These are phyloP conservation scores for Capsella rubella DNA, from an alignment of 441 rosid genomes.

Conservation along the genomic window DNA sequence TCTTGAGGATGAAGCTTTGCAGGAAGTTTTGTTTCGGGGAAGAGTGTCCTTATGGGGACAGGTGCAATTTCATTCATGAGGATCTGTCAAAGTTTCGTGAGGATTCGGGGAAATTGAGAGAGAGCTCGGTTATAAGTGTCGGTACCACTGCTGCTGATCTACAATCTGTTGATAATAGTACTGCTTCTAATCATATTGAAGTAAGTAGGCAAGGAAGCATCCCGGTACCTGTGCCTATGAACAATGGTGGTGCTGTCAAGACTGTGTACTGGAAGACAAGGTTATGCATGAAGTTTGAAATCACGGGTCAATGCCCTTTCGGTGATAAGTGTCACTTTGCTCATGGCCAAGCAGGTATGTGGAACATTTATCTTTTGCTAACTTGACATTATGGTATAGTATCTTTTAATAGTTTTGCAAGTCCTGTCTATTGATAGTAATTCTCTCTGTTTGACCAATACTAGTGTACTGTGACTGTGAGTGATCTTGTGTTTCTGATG, in stretches of 20 bases:
- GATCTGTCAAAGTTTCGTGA: slow-evolving; percentile 81
- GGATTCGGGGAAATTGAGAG: slow-evolving; percentile 70
- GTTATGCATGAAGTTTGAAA: slow-evolving; percentile 82
- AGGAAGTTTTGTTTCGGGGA: slow-evolving; percentile 93
- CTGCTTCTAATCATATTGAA: slow-evolving; percentile 51
- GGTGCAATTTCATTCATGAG: slow-evolving; percentile 95
- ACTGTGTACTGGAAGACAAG: slow-evolving; percentile 92
- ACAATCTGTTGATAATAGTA: slow-evolving; percentile 47
- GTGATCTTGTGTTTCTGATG: no score
- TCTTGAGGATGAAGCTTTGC: slow-evolving; percentile 92
- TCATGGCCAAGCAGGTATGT: slow-evolving; percentile 88
- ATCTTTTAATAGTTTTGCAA: slow-evolving; percentile 11
- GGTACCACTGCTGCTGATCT: slow-evolving; percentile 55
- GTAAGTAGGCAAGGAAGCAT: slow-evolving; percentile 49
- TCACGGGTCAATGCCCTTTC: slow-evolving; percentile 84
- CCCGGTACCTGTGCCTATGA: slow-evolving; percentile 39
- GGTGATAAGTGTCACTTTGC: slow-evolving; percentile 95
- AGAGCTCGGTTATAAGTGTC: slow-evolving; percentile 83
- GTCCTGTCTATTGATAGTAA: slow-evolving; percentile 5
- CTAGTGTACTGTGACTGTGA: no score
- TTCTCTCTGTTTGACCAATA: no score
- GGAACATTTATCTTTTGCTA: background rate
- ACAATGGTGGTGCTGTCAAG: slow-evolving; percentile 52
- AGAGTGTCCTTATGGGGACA: slow-evolving; percentile 94
- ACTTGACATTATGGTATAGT: background rate